Conservation (phyloP, 306 rosid species). For the Lathyrus sativus region DNA sequence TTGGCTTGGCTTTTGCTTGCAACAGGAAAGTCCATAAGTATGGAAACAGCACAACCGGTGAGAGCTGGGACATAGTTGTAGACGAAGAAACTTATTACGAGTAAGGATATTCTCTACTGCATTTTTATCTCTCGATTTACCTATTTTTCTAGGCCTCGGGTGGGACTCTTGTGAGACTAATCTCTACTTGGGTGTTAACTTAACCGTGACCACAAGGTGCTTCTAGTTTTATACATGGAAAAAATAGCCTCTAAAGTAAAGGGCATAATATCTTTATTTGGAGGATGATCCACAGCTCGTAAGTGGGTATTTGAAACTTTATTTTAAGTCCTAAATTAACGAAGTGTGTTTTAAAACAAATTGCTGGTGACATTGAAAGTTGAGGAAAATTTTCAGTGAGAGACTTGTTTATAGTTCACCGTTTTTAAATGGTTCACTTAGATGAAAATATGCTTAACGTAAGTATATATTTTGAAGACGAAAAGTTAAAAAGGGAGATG, state of each 20-base stretch:
- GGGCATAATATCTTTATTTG: background rate
- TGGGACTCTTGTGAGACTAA: conserved; percentile 6
- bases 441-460: too few relatives aligned
- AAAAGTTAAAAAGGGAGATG: too few relatives aligned
- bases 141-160: background rate
- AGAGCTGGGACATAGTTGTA: conserved; percentile 94
- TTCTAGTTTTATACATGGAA: conserved; percentile 1
- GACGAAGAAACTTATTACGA: conserved; percentile 94
- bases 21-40: conserved; percentile 96
- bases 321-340: too few relatives aligned
- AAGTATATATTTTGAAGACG: too few relatives aligned
- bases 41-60: conserved; percentile 95
- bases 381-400: too few relatives aligned
- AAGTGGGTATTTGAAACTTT: too few relatives aligned
- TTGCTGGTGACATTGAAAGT: too few relatives aligned
- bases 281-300: too few relatives aligned
- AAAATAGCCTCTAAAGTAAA: conserved; percentile 20
- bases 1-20: conserved; percentile 32
- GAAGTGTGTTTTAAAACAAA: too few relatives aligned
- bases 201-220: background rate
- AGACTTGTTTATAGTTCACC: too few relatives aligned
- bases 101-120: conserved; percentile 50
- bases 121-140: background rate
- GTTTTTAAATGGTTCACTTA: too few relatives aligned
- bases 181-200: background rate